Base-by-base conservation (phyloP, 495 filamentous ascomycete genomes). In the Xylaria grammica region DNA sequence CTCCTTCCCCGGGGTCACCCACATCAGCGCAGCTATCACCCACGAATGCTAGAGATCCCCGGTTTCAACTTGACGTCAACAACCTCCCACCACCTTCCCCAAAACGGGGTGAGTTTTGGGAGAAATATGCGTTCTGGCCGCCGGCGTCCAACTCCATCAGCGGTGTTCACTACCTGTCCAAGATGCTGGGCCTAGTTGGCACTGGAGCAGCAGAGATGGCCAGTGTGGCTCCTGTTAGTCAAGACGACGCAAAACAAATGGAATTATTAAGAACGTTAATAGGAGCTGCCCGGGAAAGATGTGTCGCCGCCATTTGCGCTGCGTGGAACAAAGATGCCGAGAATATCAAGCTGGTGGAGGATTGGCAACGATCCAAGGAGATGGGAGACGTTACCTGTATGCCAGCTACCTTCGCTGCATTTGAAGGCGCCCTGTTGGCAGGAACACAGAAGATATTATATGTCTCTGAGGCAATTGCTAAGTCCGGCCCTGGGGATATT, bases 61-160 rank as follows among this genome's bases (percentile, higher is more conserved):
- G 90, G 10, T 94, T 96, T 73, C 90, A 89, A 42, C 85, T 96
- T 60, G 91, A 94, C 72, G 80, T 86, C 0, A 90, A 86, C 65
- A 92, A 92, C 59, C 77, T 89, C 2, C 92, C 92, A 6, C 89
- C 92, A n/a, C 86, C 88, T 1, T 90, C 88, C 0, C 90, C 91
- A 1, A 89, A 81, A 66, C 81, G 82, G 36, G 93, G 92, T 34
- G 92, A 96, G 69, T 67, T 89, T 5, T 93, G 93, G 91, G 96
- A 98, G 75, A 94, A 91, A 49, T 97, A 90, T 78, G 94, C 95
- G 0, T 99, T 99, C 77, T 97, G 96, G 91, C 93, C 96, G 1
- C 95, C 95, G 0, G 89, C 90, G 68, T 90, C 93, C 5, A 98
- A 97, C 70, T 93, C 93, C 0, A 76, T 99, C 17, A 92, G 93